Evolutionary conservation across 257 asterid genomes (phyloP).

Genomic region (Fraxinus anomala): DNA sequence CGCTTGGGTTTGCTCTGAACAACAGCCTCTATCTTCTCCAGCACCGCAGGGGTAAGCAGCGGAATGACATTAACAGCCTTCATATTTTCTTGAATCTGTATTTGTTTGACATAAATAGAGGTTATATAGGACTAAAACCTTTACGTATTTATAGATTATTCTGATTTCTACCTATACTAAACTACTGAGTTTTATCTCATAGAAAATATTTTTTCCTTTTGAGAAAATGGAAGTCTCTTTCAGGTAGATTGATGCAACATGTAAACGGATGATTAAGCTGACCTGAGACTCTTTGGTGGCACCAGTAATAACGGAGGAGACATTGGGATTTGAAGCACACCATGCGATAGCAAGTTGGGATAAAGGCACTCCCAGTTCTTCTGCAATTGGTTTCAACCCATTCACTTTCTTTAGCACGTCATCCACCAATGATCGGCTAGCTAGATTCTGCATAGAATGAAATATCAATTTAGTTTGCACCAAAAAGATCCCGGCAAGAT

Average conservation of each 20-base stretch:
- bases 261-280: slow-evolving; percentile 11
- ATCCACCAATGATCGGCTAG: slow-evolving; percentile 83
- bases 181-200: too few relatives aligned
- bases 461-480: slow-evolving; percentile 15
- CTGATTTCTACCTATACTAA: too few relatives aligned
- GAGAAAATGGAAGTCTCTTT: too few relatives aligned
- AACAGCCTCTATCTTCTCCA: slow-evolving; percentile 84
- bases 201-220: too few relatives aligned
- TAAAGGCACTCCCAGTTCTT: slow-evolving; percentile 78
- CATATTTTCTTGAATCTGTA: slow-evolving; percentile 93
- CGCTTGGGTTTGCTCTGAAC: slow-evolving; percentile 90
- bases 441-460: slow-evolving; percentile 70
- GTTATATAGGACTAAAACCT: not conserved
- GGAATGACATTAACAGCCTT: slow-evolving; percentile 87
- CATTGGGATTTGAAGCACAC: slow-evolving; percentile 98
- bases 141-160: too few relatives aligned
- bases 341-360: slow-evolving; percentile 96
- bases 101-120: not conserved
- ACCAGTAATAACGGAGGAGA: slow-evolving; percentile 93
- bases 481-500: not conserved
- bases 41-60: slow-evolving; percentile 66
- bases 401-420: slow-evolving; percentile 81
- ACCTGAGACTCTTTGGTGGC: slow-evolving; percentile 96
- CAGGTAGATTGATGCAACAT: too few relatives aligned
- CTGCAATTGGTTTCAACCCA: slow-evolving; percentile 83